A percentile compares a stretch with the other conserved stretches of the same genome.
phyloP scores from a whole-genome alignment of 192 early-diverging fungal genomes.

The Coemansia sp. region DNA sequence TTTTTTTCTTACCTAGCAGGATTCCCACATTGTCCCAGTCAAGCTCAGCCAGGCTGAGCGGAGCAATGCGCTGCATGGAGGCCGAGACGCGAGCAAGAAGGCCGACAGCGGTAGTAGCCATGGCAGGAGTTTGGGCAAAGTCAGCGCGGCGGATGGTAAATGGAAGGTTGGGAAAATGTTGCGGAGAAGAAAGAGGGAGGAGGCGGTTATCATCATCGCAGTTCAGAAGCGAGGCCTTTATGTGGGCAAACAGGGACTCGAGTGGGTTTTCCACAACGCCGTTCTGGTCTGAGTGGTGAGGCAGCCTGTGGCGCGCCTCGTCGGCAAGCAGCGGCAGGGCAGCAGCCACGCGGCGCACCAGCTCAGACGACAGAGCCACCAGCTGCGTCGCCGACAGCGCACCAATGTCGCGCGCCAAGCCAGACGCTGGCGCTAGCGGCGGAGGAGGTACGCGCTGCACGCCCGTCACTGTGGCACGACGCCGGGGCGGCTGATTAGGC shows the following conservation, averaged over 20 bases:
- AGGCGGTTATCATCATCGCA: not conserved
- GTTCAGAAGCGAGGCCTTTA: constrained; percentile 16
- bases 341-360: constrained; percentile 41
- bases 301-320: constrained; percentile 28
- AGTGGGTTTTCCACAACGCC: constrained; percentile 16
- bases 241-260: constrained; percentile 24
- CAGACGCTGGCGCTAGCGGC: not conserved
- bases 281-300: not conserved
- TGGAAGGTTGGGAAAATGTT: constrained; percentile 18
- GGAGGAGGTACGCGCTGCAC: constrained; percentile 6
- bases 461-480: constrained; percentile 37
- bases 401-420: constrained; percentile 21
- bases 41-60: constrained; percentile 72
- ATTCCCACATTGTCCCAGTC: constrained; percentile 96
- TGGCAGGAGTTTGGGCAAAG: constrained; percentile 2
- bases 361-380: constrained; percentile 48
- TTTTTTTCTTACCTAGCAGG: constrained; percentile 50
- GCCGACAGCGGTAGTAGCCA: constrained; percentile 10
- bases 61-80: constrained; percentile 81
- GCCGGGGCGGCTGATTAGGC: constrained; percentile 10
- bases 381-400: constrained; percentile 40
- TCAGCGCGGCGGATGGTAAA: constrained; percentile 39
- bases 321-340: constrained; percentile 39
- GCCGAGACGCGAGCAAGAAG: constrained; percentile 33
- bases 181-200: constrained; percentile 2